phyloP scores from a whole-genome alignment of 176 grass and related monocot species.

The Zizania latifolia region DNA sequence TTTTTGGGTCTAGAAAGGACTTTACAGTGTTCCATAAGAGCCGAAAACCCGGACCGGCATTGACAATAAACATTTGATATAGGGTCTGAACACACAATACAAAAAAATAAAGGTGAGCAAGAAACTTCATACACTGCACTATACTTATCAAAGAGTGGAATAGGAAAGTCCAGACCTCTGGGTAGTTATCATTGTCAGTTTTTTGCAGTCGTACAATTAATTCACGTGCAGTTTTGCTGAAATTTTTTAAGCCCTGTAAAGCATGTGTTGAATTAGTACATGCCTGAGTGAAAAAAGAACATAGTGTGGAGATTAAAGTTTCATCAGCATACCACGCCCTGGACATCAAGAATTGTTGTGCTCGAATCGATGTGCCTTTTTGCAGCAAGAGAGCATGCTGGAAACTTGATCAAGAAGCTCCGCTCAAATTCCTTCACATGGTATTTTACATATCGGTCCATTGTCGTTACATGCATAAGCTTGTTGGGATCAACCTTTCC shows the following conservation, averaged over 20 bases:
- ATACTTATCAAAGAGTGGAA: background rate
- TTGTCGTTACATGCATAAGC: conserved; percentile 90
- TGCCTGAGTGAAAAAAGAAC: background rate
- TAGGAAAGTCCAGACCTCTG: conserved; percentile 59
- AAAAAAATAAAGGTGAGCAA: background rate
- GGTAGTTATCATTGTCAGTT: conserved; percentile 90
- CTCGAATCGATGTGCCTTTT: conserved; percentile 91
- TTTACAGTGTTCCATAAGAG: conserved; percentile 92
- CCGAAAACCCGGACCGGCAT: conserved; percentile 89
- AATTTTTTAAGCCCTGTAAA: conserved; percentile 89
- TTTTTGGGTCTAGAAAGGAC: conserved; percentile 91
- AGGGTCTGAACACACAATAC: conserved; percentile 63
- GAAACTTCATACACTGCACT: background rate
- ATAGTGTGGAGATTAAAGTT: background rate
- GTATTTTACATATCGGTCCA: conserved; percentile 88
- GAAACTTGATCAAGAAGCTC: conserved; percentile 88
- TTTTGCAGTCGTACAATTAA: conserved; percentile 83
- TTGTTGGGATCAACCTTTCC: conserved; percentile 88
- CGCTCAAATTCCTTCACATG: conserved; percentile 94
- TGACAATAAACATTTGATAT: conserved; percentile 95
- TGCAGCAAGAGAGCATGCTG: conserved; percentile 87
- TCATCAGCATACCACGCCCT: conserved; percentile 71
- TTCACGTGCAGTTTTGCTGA: conserved; percentile 94
- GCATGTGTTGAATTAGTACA: conserved; percentile 3
- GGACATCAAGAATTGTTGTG: conserved; percentile 92